Conservation (phyloP, 148 eudicot species). For the Rhododendron mucronatum region DNA sequence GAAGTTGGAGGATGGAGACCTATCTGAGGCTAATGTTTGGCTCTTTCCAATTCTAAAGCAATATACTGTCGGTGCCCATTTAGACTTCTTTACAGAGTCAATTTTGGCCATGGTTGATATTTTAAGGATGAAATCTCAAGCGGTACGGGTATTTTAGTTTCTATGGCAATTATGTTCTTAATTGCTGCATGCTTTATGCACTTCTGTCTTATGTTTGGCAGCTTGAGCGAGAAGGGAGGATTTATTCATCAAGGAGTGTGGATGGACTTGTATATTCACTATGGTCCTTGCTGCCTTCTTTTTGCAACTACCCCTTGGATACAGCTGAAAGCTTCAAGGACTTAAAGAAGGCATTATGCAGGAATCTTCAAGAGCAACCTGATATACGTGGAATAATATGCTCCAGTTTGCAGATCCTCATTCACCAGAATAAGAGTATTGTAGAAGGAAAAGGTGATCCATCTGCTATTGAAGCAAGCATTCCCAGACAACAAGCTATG, state of each 20-base stretch:
- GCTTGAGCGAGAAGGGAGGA: slow-evolving; percentile 68
- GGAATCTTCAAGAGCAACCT: slow-evolving; percentile 56
- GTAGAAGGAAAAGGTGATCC: slow-evolving; percentile 41
- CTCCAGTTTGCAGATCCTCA: slow-evolving; percentile 74
- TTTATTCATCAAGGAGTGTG: slow-evolving; percentile 59
- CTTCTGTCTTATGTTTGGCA: slow-evolving; percentile 31
- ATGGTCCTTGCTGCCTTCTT: slow-evolving; percentile 92
- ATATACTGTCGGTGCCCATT: slow-evolving; percentile 67
- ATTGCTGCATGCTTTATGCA: neutral
- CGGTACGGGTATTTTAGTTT: slow-evolving; percentile 37
- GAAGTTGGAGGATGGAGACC: slow-evolving; percentile 57
- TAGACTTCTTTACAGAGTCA: slow-evolving; percentile 63
- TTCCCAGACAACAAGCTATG: slow-evolving; percentile 54
- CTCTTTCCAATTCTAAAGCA: slow-evolving; percentile 84
- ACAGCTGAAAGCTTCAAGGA: slow-evolving; percentile 62
- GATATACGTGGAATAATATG: slow-evolving; percentile 75
- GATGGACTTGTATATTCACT: slow-evolving; percentile 71
- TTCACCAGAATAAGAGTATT: slow-evolving; percentile 74
- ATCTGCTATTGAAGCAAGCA: slow-evolving; percentile 31
- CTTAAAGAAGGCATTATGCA: slow-evolving; percentile 48
- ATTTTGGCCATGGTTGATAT: slow-evolving; percentile 44
- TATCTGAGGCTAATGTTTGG: slow-evolving; percentile 77
- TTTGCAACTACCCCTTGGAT: slow-evolving; percentile 88
- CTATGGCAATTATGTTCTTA: neutral
- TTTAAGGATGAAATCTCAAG: slow-evolving; percentile 56